Base-by-base conservation (phyloP, 2,329 filamentous ascomycete species). In the Byssoonygena ceratinophila region DNA sequence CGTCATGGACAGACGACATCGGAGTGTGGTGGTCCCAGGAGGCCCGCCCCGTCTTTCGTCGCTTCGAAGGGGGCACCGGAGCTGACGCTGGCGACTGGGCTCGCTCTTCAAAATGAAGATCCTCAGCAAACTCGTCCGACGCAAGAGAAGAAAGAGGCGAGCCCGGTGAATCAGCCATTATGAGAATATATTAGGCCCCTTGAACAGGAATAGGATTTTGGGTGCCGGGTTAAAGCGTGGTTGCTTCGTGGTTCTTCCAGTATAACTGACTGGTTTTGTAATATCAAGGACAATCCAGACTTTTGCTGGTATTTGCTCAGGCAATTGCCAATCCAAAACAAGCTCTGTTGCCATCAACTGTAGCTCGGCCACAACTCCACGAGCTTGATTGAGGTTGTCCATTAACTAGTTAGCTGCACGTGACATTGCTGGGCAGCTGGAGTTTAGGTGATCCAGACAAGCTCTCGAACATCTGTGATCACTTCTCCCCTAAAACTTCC, bases 61-160 rank as follows among this genome's bases (percentile, higher is more conserved):
- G 69, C 59, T 76, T 76, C n/a, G 71, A 69, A 9, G 73, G 71
- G 49, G 70, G 73, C 62, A 72, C 66, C 53, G 66, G 68, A 43
- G 63, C 60, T 48, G 62, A 56, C 46, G 55, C 47, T 46, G 66
- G 65, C 5, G 68, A 71, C 56, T 72, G 72, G 54, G 73, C 74
- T 58, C 73, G 71, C 59, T 73, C 69, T 49, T 74, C 71, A 56
- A 71, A 73, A 67, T 74, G 78, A 66, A 73, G 73, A 59, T 77
- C 78, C 59, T 81, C 80, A 64, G 74, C 74, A 64, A 83, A 78
- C 55, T 80, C 77, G 59, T 82, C 81, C 44, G 79, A 81, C 57
- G 76, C 78, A 57, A 82, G 76, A 56, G 80, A 79, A 47, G 81
- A 84, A 60, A 85, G 77, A 36, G 80, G 79, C 31, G 81, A 83